A percentile compares a stretch with the other conserved stretches of the same genome.
These are phyloP conservation scores for Aspergillus luchuensis DNA, from an alignment of 2,329 filamentous ascomycete genomes.

Conservation along the genomic window DNA sequence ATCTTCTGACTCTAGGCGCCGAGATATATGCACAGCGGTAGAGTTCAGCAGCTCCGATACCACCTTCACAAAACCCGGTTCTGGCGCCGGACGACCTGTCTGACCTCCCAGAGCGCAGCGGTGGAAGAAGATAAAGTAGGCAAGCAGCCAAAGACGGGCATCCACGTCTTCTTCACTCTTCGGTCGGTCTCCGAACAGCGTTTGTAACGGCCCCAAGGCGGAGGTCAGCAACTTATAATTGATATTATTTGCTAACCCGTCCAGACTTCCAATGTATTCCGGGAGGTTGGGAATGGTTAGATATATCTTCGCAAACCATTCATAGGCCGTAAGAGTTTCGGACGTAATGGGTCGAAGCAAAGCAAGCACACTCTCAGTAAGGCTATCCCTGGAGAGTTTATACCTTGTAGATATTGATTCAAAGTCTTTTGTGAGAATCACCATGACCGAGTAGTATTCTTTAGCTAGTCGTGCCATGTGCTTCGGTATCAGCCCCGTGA, in stretches of 20 bases:
- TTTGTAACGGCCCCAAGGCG: constrained; percentile 38
- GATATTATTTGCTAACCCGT: constrained; percentile 49
- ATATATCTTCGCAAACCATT: constrained; percentile 49
- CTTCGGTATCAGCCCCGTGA: constrained; percentile 44
- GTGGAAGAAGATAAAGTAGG: constrained; percentile 62
- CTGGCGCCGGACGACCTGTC: constrained; percentile 44
- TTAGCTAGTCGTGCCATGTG: constrained; percentile 41
- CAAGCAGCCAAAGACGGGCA: constrained; percentile 58
- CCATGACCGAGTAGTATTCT: constrained; percentile 45
- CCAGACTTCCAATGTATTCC: constrained; percentile 40
- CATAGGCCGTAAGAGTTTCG: constrained; percentile 48
- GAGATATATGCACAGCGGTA: constrained; percentile 57
- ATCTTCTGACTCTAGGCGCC: constrained; percentile 49
- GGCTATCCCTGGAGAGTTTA: constrained; percentile 27
- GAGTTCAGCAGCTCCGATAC: constrained; percentile 60
- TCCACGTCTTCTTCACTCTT: constrained; percentile 39
- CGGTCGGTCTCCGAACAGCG: constrained; percentile 25
- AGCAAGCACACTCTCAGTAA: constrained; percentile 43
- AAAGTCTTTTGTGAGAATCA: constrained; percentile 35
- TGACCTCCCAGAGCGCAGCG: constrained; percentile 48
- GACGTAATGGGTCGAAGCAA: constrained; percentile 47
- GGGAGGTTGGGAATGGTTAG: constrained; percentile 49
- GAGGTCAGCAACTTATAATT: constrained; percentile 54
- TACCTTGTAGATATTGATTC: constrained; percentile 19
- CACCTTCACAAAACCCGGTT: constrained; percentile 58